These are phyloP conservation scores for Cercospora sp. DNA, from an alignment of 2,329 filamentous ascomycete genomes.

Conservation along the genomic window DNA sequence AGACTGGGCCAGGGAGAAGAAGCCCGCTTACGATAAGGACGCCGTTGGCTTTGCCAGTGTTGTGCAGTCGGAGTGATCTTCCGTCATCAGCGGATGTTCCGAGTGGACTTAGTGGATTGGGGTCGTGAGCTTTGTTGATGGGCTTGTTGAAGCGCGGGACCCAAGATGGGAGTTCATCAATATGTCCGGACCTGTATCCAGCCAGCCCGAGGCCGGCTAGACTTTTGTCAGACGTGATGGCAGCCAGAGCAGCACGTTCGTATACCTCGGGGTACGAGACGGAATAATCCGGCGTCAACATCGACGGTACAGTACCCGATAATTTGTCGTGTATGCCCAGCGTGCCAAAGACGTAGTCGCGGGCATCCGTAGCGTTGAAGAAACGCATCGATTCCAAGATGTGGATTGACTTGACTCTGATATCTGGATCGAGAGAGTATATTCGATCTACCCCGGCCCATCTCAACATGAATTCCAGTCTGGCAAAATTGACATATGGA, in stretches of 20 bases:
- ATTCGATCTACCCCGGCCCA: neutral
- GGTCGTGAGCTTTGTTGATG: neutral
- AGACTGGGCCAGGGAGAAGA: neutral
- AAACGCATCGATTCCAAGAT: constrained; percentile 1
- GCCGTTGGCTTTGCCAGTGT: neutral
- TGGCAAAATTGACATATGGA: neutral
- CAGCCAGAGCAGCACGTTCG: neutral
- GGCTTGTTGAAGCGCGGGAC: constrained; percentile 1
- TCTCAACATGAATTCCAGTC: neutral
- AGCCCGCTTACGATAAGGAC: neutral
- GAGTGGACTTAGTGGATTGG: neutral
- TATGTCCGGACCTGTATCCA: neutral
- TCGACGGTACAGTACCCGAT: neutral
- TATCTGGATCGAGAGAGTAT: neutral
- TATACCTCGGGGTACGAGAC: neutral
- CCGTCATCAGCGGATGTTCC: neutral
- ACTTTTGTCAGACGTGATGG: neutral
- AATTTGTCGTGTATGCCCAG: constrained; percentile 6
- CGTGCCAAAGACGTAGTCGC: constrained; percentile 11
- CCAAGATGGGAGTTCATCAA: neutral
- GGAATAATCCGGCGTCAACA: constrained; percentile 8
- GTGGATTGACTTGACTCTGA: constrained; percentile 1
- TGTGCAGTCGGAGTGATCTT: neutral
- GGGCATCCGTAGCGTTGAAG: constrained; percentile 14
- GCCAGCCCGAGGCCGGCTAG: neutral